A percentile compares a stretch with the other conserved stretches of the same genome.
Conservation (phyloP, 495 filamentous ascomycete genomes). For the Aspergillus sparsus region DNA sequence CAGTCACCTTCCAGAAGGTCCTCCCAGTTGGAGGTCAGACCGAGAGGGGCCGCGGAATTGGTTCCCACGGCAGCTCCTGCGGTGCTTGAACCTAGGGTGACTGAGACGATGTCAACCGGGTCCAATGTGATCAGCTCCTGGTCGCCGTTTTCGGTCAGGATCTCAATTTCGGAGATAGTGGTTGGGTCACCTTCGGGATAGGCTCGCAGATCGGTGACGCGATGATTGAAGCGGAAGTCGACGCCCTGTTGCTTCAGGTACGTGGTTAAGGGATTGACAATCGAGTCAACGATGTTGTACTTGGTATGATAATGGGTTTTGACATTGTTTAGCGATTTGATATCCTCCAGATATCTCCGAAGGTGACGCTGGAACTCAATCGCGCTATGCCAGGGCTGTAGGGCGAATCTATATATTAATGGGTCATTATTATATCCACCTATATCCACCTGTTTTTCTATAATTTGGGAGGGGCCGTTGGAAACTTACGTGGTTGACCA, state of each 20-base stretch:
- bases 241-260: constrained; percentile 42
- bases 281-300: constrained; percentile 39
- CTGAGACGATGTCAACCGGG: constrained; percentile 28
- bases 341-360: constrained; percentile 25
- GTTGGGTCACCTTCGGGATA: constrained; percentile 17
- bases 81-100: constrained; percentile 28
- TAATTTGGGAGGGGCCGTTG: background rate
- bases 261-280: constrained; percentile 37
- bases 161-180: constrained; percentile 21
- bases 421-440: too few species aligned
- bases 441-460: too few species aligned
- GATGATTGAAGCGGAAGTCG: constrained; percentile 38
- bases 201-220: constrained; percentile 20
- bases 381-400: constrained; percentile 43
- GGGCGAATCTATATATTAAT: constrained; percentile 26
- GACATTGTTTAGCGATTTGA: constrained; percentile 29
- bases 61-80: constrained; percentile 26
- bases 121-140: constrained; percentile 19
- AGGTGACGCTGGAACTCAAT: constrained; percentile 33
- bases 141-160: constrained; percentile 7
- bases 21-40: constrained; percentile 9
- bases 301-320: constrained; percentile 27
- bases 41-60: constrained; percentile 10
- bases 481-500: constrained; percentile 35
- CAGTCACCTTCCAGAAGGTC: constrained; percentile 26